phyloP scores from a whole-genome alignment of 2,329 filamentous ascomycete genomes.

The Alternaria novae-zelandiae region DNA sequence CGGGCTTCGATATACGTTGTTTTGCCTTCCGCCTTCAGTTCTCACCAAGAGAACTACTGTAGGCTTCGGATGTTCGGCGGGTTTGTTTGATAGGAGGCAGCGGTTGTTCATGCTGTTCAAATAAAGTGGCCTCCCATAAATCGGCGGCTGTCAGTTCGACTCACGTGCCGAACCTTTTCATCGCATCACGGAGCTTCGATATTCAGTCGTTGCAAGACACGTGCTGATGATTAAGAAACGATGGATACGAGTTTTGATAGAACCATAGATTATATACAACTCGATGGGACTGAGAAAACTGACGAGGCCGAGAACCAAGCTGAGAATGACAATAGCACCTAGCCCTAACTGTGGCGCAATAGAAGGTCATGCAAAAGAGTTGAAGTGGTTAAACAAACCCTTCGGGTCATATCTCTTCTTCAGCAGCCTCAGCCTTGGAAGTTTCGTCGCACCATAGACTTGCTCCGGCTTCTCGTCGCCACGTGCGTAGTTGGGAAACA shows the following conservation, averaged over 20 bases:
- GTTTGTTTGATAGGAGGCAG: neutral
- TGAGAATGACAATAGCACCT: neutral
- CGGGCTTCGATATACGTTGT: neutral
- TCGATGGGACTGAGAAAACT: neutral
- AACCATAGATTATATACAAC: neutral
- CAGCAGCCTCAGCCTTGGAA: constrained; percentile 33
- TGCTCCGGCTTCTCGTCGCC: constrained; percentile 30
- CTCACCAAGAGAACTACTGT: neutral
- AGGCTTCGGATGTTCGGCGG: neutral
- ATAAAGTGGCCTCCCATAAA: neutral
- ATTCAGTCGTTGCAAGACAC: neutral
- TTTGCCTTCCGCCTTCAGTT: neutral
- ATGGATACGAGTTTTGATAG: neutral
- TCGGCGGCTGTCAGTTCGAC: neutral
- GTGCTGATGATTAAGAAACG: neutral
- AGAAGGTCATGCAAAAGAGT: neutral
- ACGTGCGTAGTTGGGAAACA: constrained; percentile 42
- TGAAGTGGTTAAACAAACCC: neutral
- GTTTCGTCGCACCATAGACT: constrained; percentile 39
- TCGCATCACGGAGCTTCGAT: neutral
- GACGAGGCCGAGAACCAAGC: neutral
- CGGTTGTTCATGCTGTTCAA: neutral
- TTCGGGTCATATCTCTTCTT: constrained; percentile 43
- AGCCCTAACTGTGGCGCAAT: neutral
- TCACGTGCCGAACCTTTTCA: neutral